Conservation (phyloP, 129 eudicot species). For the Escallonia rubra region DNA sequence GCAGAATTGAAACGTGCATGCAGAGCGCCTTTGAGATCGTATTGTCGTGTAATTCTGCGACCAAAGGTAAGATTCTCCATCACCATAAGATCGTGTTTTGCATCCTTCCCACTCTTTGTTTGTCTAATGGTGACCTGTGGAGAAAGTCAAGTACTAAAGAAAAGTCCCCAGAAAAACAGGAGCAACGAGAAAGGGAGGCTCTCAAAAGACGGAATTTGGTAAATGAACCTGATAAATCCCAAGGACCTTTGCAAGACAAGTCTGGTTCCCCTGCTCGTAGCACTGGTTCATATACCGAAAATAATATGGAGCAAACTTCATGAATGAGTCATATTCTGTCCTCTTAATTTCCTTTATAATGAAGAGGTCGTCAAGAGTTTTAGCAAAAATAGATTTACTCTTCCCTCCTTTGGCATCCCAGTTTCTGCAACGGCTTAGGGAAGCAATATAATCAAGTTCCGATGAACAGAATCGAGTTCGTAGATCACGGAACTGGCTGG, state of each 20-base stretch:
- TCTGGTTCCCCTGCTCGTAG: conserved; percentile 62
- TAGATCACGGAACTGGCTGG: conserved; percentile 57
- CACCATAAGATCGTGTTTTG: conserved; percentile 75
- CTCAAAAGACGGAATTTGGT: not conserved
- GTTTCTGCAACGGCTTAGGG: conserved; percentile 73
- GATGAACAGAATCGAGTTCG: conserved; percentile 72
- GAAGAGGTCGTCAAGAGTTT: conserved; percentile 83
- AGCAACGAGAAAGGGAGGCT: no score
- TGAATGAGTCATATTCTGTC: conserved; percentile 70
- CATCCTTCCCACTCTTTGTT: conserved; percentile 50
- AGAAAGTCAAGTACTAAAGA: not conserved
- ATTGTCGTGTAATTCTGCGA: conserved; percentile 53
- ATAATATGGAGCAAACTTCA: conserved; percentile 69
- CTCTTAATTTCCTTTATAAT: conserved; percentile 84
- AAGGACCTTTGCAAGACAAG: conserved; percentile 92
- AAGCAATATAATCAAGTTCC: conserved; percentile 75
- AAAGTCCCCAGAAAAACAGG: not conserved
- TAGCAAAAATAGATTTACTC: conserved; percentile 84
- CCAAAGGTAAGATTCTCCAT: conserved; percentile 90
- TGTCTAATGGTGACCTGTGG: conserved; percentile 59
- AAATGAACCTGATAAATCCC: conserved; percentile 86
- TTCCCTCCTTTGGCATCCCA: conserved; percentile 99
- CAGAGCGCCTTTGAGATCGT: conserved; percentile 91
- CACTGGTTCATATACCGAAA: conserved; percentile 72
- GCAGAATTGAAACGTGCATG: conserved; percentile 61